A percentile compares a stretch with the other conserved stretches of the same genome.
phyloP scores from a whole-genome alignment of 352 stramenopile genomes.

The Phytophthora fragariae region DNA sequence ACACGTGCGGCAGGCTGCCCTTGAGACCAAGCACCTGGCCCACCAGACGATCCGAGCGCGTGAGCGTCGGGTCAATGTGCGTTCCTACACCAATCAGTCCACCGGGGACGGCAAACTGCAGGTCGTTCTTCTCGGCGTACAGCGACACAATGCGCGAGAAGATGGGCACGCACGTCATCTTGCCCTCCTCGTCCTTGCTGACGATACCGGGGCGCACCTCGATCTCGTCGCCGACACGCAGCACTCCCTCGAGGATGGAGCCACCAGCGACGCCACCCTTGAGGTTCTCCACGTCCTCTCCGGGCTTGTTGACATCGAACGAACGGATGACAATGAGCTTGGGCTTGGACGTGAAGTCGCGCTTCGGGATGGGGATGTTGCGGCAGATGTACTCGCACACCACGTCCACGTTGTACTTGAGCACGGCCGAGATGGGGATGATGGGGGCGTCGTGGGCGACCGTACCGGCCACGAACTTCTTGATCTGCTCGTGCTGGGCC shows the following conservation, averaged over 20 bases:
- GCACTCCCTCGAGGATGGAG: conserved; percentile 97
- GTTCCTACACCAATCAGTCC: conserved; percentile 99
- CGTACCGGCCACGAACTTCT: conserved; percentile 91
- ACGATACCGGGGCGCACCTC: conserved; percentile 99
- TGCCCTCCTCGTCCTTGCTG: conserved; percentile 97
- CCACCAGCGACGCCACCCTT: conserved; percentile 93
- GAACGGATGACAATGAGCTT: conserved; percentile 99
- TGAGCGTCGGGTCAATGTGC: conserved; percentile 99
- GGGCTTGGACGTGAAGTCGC: conserved; percentile 98
- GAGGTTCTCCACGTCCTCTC: conserved; percentile 98
- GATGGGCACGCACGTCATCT: conserved; percentile 95
- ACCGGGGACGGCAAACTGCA: conserved; percentile 99
- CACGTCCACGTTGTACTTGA: conserved; percentile 99
- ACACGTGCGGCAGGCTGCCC: conserved; percentile 98
- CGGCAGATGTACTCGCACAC: conserved; percentile 99
- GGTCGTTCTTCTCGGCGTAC: conserved; percentile 99
- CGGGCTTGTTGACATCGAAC: conserved; percentile 99
- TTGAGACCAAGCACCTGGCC: conserved; percentile 98
- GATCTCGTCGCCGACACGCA: conserved; percentile 98
- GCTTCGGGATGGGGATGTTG: conserved; percentile 98
- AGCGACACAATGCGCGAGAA: conserved; percentile 96
- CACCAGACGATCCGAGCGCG: conserved; percentile 98
- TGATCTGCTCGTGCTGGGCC: conserved; percentile 98
- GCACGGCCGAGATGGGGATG: conserved; percentile 99
- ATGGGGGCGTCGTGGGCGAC: conserved; percentile 98